Base-by-base conservation (phyloP, 257 asterid genomes). In the Solanum etuberosum region DNA sequence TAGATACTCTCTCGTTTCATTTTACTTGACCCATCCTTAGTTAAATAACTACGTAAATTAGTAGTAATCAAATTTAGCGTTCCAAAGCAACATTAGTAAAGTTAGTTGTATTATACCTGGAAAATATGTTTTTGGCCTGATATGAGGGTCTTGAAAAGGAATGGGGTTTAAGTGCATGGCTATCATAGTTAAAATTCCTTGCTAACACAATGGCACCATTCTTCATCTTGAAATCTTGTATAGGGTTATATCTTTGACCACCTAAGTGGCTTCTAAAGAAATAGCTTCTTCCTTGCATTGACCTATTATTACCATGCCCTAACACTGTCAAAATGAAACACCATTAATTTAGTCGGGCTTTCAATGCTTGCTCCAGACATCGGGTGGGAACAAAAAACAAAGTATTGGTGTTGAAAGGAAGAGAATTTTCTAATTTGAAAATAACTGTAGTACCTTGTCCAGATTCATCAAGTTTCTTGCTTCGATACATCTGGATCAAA, bases 391-490 rank as follows among this genome's bases (percentile, higher is more conserved):
- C 42, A 7, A 7, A 38, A 37, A 37, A 37, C 1, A 37, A 37
- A 15, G 59, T 16, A 51, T 51, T 51, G 23, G 21, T 51, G 23
- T 51, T 51, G 13, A 1, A 83, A 54, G 35, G 81, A 9, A 20
- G n/a, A 25, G 5, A 54, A 37, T 1, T 40, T 6, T 7, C 25
- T 3, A 40, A 57, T 16, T n/a, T 40, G 68, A 71, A 83, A 51
- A 21, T 57, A 29, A 68, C 29, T 11, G 23, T 51, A 25, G 31
- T 91, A 96, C 99, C 98, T 92, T 93, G 94, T 35, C 99, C 98
- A 1, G 95, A 91, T 86, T 93, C 98, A 86, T 96, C 99, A 18
- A 96, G 96, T 90, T 93, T 96, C 93, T 94, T 96, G 80, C 98
- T 90, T 85, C 99, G 92, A 51, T 93, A 96, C 99, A 96, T 96